Base-by-base conservation (phyloP, 768 basidiomycete genomes). In the Lenzites betulinus region DNA sequence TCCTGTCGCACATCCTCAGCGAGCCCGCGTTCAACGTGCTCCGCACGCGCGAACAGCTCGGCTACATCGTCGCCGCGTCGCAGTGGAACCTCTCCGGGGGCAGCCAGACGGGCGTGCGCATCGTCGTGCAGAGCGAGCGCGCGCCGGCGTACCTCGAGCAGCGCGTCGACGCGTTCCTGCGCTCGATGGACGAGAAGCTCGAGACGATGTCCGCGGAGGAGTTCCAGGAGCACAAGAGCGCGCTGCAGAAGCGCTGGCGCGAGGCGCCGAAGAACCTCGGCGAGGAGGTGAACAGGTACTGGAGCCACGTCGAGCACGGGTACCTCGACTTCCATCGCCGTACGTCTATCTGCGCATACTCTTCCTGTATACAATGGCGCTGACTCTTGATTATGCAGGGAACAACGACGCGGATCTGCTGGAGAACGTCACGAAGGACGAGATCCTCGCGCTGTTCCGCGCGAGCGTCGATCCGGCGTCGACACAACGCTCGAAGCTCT, bases 21-120 rank as follows among this genome's bases (percentile, higher is more conserved):
- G 97, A 99, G 67, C 96, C 95, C 1, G 84, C 90, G 11, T 99
- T 98, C 75, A 88, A 96, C 70, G 78, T 87, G 23, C 82, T 99
- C 30, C 88, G 97, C 28, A 98, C 95, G 3, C 88, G 93, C 70
- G 93, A 98, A 70, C 97, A 99, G 73, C 81, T 99, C 1, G 97
- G 97, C 6, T 99, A 99, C 72, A 81, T 97, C 43, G 95, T 97
- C 36, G 83, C 79, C 9, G 87, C 84, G 64, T 77, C 78, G 1
- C 70, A 75, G 30, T 86, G 83, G 83, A 50, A 54, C 25, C 70
- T 59, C 50, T 54, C 77, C 11, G 72, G 89, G 43, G 70, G 81
- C 42, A 89, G 90, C n/a, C 78, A 83, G 2, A 86, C 83, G 46
- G 83, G 89, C 62, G 81, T 84, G 62, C 94, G 95, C 7, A 83